Base-by-base conservation (phyloP, 129 eudicot genomes). In the Kitagawia praeruptora region DNA sequence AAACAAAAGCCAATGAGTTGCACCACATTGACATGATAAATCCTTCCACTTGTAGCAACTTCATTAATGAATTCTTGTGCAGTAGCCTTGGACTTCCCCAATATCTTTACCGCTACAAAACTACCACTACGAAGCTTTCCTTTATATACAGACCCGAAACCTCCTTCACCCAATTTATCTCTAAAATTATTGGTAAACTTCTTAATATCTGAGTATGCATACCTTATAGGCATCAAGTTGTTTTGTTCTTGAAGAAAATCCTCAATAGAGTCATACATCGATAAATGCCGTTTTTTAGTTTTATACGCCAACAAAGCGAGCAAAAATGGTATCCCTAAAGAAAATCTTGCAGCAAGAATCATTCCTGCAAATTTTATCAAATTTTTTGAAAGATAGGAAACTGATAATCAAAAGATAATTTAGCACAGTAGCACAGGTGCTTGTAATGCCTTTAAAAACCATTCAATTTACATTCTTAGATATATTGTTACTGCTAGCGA, bases 151-250 rank as follows among this genome's bases (percentile, higher is more conserved):
- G 66, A 23, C 13, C 66, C 66, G n/a, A 58, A 58, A 58, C 66
- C 66, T 58, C 66, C 66, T 58, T 58, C 66, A 23, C 66, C 66
- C 66, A 58, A 3, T 58, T 58, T 58, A 5, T 58, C 66, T 58
- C 31, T 6, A n/a, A 58, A 58, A 58, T 58, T 58, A 58, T 23
- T 58, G 4, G 66, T 58, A 2, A 58, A 8, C 31, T 58, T 58
- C 66, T n/a, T 58, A 58, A 58, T 58, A 58, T 58, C 66, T 1
- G 66, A n/a, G 66, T 58, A 58, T 9, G 66, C 28, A 58, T 58
- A 58, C 66, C 66, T 58, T 58, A 58, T 58, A 23, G 66, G 66
- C 31, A n/a, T 58, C 66, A 58, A 58, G 66, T 58, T 58, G 66
- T 58, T 58, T 23, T 58, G 66, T 8, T 31, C 66, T 58, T 58